Percentiles rank a stretch among this genome's conserved stretches.
These are phyloP conservation scores for Stenogyne calaminthoides DNA, from an alignment of 305 asterid species.

Conservation along the genomic window DNA sequence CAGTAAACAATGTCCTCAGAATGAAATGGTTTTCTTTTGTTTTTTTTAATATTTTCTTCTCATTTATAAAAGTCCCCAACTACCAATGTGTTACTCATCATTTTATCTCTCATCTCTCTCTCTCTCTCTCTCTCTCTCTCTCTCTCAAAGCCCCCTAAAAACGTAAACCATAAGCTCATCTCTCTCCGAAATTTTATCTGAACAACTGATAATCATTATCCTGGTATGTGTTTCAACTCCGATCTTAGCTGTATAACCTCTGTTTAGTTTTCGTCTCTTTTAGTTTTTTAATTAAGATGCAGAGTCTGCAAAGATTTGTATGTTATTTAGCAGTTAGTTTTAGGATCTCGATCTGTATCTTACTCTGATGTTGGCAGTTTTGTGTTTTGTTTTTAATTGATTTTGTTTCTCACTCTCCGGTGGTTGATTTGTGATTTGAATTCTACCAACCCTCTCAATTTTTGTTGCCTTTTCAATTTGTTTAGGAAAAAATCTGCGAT, in stretches of 20 bases:
- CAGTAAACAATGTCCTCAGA: slow-evolving; percentile 6
- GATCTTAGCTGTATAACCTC: background rate
- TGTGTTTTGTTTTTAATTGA: background rate
- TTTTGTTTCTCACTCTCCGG: background rate
- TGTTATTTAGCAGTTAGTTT: slow-evolving; percentile 1
- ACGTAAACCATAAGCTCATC: background rate
- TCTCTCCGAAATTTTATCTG: slow-evolving; percentile 19
- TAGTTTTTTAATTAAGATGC: background rate
- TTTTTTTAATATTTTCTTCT: background rate
- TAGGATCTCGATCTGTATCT: background rate
- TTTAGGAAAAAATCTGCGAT: background rate
- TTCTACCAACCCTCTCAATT: background rate
- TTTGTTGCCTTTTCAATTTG: background rate
- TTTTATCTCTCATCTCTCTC: background rate
- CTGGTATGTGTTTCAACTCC: slow-evolving; percentile 34
- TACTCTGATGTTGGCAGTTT: background rate
- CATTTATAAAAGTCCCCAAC: slow-evolving; percentile 29
- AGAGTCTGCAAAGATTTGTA: background rate
- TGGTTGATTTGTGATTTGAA: background rate
- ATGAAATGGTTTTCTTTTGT: background rate
- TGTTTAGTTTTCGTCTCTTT: background rate
- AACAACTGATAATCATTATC: slow-evolving; percentile 1
- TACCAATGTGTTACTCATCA: slow-evolving; percentile 8
- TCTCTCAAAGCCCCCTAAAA: background rate
- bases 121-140: slow-evolving; percentile 14